Conservation (phyloP, 2,329 filamentous ascomycete species). For the Septoria linicola region DNA sequence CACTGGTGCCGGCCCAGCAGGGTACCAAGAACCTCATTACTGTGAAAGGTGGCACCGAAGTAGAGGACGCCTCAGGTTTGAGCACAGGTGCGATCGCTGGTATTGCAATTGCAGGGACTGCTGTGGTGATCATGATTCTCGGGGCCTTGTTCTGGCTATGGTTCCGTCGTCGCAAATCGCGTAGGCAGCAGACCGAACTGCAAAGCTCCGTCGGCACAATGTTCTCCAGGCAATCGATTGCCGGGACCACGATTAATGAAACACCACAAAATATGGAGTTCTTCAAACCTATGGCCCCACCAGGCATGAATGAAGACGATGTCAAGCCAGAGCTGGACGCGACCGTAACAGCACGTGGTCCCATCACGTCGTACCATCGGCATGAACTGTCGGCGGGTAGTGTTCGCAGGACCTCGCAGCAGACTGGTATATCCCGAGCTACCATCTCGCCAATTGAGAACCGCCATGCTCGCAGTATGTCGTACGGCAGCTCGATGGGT, state of each 20-base stretch:
- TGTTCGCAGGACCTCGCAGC: constrained; percentile 16
- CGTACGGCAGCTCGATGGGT: constrained; percentile 14
- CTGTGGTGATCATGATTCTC: constrained; percentile 1
- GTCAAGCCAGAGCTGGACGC: constrained; percentile 26
- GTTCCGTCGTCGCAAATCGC: background rate
- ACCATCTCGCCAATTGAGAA: constrained; percentile 23
- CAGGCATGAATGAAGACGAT: constrained; percentile 10
- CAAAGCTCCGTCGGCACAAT: background rate
- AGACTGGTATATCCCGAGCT: constrained; percentile 18
- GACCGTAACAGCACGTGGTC: constrained; percentile 9
- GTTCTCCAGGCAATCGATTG: constrained; percentile 14
- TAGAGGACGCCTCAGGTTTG: constrained; percentile 1
- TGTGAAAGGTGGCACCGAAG: background rate
- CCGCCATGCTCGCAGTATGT: constrained; percentile 14
- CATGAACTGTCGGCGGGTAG: constrained; percentile 21
- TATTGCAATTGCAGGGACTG: constrained; percentile 18
- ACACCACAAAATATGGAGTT: constrained; percentile 13
- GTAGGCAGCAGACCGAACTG: constrained; percentile 6
- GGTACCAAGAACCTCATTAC: background rate
- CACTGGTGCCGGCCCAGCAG: background rate
- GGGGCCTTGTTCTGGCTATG: constrained; percentile 17
- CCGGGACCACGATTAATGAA: constrained; percentile 22
- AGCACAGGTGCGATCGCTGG: constrained; percentile 21
- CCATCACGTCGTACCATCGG: constrained; percentile 11
- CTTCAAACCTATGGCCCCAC: constrained; percentile 14